Evolutionary conservation across 2,329 filamentous ascomycete species (phyloP), one percentile per base, ranked within the genome.

Genomic region (Colletotrichum nymphaeae): DNA sequence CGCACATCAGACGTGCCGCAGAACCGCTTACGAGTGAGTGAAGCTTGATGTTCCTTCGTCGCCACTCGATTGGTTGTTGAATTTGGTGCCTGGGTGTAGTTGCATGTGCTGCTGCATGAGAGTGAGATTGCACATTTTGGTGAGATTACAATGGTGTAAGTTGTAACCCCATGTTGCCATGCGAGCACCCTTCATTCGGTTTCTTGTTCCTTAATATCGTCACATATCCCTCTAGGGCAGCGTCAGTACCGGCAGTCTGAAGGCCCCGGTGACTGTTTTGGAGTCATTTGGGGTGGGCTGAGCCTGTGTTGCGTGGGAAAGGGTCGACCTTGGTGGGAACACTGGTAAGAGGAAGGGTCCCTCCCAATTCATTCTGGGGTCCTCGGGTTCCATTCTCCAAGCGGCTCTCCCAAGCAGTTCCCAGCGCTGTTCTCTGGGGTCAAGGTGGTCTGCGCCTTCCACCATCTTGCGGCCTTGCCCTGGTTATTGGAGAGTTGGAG

Each of bases 191-290:
- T 66, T 73, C 67, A 66, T 63, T 65, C 60, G 35, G 71, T 73
- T 73, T 71, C 67, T 66, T 52, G 49, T 63, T 64, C 67, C 56
- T 73, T 73, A 71, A 62, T 32, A 58, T 55, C 67, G 65, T 52
- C 24, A 71, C 71, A 42, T 71, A 73, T 66, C 26, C 32, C n/a
- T 24, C 71, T 56, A 49, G 67, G 46, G 28, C 67, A 32, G 19
- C 30, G 60, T 64, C 28, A 22, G n/a, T 55, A 35, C 7, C 70
- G 55, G 67, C 60, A 73, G 70, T 73, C 66, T 55, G 46, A 63
- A 65, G 66, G 67, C 49, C 55, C 67, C 26, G 5, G 46, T 30
- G 26, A 30, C 59, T 59, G 70, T 73, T 73, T 73, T 72, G 59
- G 59, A 63, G 59, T 63, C 58, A 49, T 62, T 46, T 26, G 24